Conservation (phyloP, 345 rosid genomes). For the Salix koriyanagi region DNA sequence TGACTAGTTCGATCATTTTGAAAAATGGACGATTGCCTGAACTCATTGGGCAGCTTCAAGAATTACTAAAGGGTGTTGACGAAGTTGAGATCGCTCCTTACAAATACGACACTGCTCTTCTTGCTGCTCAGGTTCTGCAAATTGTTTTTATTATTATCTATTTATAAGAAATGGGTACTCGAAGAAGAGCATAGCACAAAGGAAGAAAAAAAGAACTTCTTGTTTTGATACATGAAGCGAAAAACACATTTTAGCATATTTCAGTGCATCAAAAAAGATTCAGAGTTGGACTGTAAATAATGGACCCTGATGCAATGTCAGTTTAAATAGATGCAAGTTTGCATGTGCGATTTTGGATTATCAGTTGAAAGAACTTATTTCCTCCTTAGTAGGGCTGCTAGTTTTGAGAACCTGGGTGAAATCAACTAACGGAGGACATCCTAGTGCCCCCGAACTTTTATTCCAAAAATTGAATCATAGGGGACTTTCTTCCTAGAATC, state of each 20-base stretch:
- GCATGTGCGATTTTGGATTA: neutral
- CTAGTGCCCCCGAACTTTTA: neutral
- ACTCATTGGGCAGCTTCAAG: constrained; percentile 71
- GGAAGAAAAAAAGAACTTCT: neutral
- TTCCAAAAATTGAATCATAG: neutral
- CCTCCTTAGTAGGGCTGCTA: neutral
- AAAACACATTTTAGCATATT: no score
- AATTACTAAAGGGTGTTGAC: constrained; percentile 67
- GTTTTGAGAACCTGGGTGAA: neutral
- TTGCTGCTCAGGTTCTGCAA: constrained; percentile 74
- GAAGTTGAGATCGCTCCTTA: constrained; percentile 48
- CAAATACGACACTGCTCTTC: constrained; percentile 53
- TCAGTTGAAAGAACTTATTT: neutral
- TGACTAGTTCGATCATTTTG: constrained; percentile 65
- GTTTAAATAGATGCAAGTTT: neutral
- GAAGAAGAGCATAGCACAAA: neutral
- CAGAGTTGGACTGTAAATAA: neutral
- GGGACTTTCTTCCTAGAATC: neutral
- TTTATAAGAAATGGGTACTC: neutral
- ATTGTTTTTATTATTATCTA: neutral
- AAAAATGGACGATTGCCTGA: constrained; percentile 75
- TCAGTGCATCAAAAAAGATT: neutral
- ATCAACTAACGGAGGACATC: neutral
- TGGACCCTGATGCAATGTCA: neutral
- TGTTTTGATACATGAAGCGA: neutral